These are phyloP conservation scores for Coemansia sp. DNA, from an alignment of 192 early-diverging fungal species.

Conservation along the genomic window DNA sequence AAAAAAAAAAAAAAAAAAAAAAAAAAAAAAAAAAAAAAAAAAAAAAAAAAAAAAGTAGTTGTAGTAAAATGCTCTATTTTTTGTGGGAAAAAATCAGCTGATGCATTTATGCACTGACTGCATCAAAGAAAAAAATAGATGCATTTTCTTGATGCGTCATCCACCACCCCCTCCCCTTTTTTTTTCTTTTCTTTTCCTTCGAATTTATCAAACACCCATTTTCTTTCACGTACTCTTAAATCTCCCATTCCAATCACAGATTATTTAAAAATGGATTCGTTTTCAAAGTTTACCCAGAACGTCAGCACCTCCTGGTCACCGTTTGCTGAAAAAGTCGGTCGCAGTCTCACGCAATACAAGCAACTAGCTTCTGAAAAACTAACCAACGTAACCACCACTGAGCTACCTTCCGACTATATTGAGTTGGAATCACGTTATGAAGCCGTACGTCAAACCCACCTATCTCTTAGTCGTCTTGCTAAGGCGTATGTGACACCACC, in stretches of 20 bases:
- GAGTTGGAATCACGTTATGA: constrained; percentile 73
- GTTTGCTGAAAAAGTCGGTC: constrained; percentile 49
- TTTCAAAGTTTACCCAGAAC: constrained; percentile 52
- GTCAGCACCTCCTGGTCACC: constrained; percentile 54
- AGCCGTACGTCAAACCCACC: constrained; percentile 30
- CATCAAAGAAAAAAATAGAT: too few species aligned
- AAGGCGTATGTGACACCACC: constrained; percentile 74
- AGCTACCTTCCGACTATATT: constrained; percentile 91
- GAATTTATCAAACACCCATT: not conserved
- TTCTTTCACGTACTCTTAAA: not conserved
- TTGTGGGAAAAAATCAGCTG: too few species aligned
- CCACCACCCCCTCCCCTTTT: not conserved
- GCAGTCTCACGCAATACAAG: constrained; percentile 58
- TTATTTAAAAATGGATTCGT: constrained; percentile 43
- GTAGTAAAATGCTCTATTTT: too few species aligned
- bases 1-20: not conserved
- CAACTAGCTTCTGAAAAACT: constrained; percentile 89
- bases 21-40: too few species aligned
- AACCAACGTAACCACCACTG: constrained; percentile 78
- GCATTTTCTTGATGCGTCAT: too few species aligned
- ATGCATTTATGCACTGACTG: too few species aligned
- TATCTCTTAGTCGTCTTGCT: constrained; percentile 70
- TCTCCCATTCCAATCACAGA: not conserved
- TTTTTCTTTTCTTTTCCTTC: not conserved
- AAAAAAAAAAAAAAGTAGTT: too few species aligned